A percentile compares a stretch with the other conserved stretches of the same genome.
Conservation (phyloP, 140 eudicot species). For the Anethum foeniculum region DNA sequence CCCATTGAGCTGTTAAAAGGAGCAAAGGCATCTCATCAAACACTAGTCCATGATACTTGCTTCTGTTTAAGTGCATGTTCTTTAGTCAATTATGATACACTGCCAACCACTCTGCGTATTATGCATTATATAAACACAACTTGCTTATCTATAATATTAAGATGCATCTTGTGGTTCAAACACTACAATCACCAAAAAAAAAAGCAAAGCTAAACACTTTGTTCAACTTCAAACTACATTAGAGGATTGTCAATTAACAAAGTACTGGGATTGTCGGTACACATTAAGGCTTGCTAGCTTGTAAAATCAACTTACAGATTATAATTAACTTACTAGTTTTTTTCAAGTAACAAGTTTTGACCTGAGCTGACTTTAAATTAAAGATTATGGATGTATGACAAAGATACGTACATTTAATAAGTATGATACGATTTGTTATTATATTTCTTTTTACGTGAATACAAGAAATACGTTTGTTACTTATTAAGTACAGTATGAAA, state of each 20-base stretch:
- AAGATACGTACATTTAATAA: no score
- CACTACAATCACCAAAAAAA: background rate
- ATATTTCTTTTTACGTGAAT: no score
- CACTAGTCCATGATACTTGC: slow-evolving; percentile 5
- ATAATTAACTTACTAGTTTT: background rate
- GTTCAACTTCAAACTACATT: background rate
- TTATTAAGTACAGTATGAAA: no score
- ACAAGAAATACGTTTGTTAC: no score
- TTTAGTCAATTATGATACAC: background rate
- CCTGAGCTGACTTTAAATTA: no score
- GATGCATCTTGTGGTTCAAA: background rate
- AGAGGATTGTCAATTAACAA: background rate
- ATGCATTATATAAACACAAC: background rate
- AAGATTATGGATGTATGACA: no score
- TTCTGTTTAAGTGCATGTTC: slow-evolving; percentile 3
- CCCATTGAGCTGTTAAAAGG: slow-evolving; percentile 1
- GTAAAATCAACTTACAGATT: no score
- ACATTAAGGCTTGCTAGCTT: background rate
- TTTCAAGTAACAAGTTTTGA: no score
- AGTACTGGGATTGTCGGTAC: background rate
- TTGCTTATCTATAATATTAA: background rate
- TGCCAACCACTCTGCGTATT: background rate
- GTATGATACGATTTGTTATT: no score
- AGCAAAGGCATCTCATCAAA: background rate
- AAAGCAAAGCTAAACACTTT: background rate